Base-by-base conservation (phyloP, 2,329 filamentous ascomycete species). In the Gliomastix tumulicola region DNA sequence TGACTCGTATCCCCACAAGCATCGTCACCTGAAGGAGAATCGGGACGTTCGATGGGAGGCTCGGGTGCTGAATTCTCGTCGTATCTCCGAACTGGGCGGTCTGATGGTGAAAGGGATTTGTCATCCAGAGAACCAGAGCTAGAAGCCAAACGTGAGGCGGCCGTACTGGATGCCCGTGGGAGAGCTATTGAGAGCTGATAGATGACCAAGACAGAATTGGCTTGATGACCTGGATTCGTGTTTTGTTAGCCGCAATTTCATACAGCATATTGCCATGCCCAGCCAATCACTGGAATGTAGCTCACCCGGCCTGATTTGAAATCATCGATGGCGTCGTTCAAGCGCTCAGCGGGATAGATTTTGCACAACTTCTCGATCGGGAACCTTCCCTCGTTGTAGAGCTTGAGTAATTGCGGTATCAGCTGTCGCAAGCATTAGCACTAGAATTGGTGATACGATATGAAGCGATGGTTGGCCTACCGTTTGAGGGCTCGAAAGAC, bases 401-500 rank as follows among this genome's bases (percentile, higher is more conserved):
- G 30, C 15, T 32, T 8, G 10, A 37, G 8, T 8, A 37, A 19
- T 13, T 37, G 5, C 18, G 36, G 36, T 6, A 37, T 22, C 12
- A 33, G 12, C 36, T 37, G 21, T 17, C 16, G 21, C 12, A 16
- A 23, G 11, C 9, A 5, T n/a, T n/a, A n/a, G n/a, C n/a, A n/a
- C n/a, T n/a, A n/a, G n/a, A n/a, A n/a, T n/a, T n/a, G n/a, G n/a
- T n/a, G n/a, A n/a, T n/a, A n/a, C n/a, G n/a, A n/a, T n/a, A n/a
- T n/a, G n/a, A n/a, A n/a, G n/a, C n/a, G 20, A 16, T 12, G 11
- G 12, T 31, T 36, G 23, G 34, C 31, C 7, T 28, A 35, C 37
- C 39, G 41, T 32, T 21, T 39, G 36, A 4, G 49, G 49, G 16
- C 46, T 41, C 3, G 46, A 30, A 13, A 30, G 39, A 2, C 49